Percentiles rank a stretch among this genome's conserved stretches.
phyloP scores from a whole-genome alignment of 331 rosid genomes.

The Quercus lobata region DNA sequence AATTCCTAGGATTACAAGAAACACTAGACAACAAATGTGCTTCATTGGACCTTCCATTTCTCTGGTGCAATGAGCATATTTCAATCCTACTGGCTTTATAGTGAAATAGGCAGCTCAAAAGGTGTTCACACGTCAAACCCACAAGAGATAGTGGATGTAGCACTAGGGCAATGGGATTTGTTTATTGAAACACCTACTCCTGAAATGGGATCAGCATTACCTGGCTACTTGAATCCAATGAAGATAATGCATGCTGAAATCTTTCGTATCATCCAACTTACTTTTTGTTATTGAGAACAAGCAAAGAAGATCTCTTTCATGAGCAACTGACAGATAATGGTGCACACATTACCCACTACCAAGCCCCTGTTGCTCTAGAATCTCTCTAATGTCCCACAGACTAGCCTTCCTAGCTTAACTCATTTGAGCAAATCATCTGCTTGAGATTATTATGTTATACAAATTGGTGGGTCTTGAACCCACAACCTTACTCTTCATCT shows the following conservation, averaged over 20 bases:
- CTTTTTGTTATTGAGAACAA: not conserved
- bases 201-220: not conserved
- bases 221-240: conserved; percentile 12
- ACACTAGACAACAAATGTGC: conserved; percentile 13
- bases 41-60: conserved; percentile 25
- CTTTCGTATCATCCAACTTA: not conserved
- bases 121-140: not conserved
- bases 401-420: no score
- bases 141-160: conserved; percentile 25
- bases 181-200: conserved; percentile 20
- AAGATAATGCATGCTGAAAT: not conserved
- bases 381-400: no score
- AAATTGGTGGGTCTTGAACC: no score
- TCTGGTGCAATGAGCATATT: not conserved
- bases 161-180: conserved; percentile 14
- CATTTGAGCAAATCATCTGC: no score
- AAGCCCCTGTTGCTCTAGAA: no score
- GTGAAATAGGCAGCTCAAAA: conserved; percentile 1
- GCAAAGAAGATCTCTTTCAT: no score
- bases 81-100: conserved; percentile 18
- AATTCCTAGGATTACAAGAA: conserved; percentile 15
- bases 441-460: no score
- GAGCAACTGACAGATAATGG: not conserved
- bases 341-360: no score
- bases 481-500: no score